Base-by-base conservation (phyloP, 305 asterid genomes). In the Euphrasia arctica region DNA sequence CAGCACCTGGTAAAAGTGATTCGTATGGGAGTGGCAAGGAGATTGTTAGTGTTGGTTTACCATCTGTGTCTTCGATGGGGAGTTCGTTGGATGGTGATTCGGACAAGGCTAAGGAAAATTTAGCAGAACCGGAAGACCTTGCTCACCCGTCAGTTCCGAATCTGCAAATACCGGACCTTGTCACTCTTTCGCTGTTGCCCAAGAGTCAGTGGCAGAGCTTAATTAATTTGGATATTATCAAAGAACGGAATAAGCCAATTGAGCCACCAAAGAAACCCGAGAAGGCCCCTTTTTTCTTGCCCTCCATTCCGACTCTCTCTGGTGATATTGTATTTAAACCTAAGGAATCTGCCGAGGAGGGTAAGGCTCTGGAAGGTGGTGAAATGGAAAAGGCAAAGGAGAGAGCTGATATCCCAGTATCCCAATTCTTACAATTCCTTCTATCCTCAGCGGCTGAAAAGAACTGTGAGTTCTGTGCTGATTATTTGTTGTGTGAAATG, bases 201-300 rank as follows among this genome's bases (percentile, higher is more conserved):
- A 89, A 87, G 85, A 84, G 91, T 69, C 96, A 89, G 81, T 92
- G 98, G 98, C 98, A 92, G 73, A 85, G 97, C 83, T 79, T 92
- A 88, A 71, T 89, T 82, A 92, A 89, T 77, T 82, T 92, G 73
- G 98, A 92, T 77, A 78, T 89, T 64, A 92, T 92, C 70, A 92
- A 85, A 76, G 93, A 80, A 50, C 78, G 98, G 74, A 92, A 92
- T 79, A 89, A 92, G 79, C 98, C 97, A 14, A 81, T 92, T 57
- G 97, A 92, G 75, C 96, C 98, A 55, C 97, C 97, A 8, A 92
- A 92, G 70, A 92, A 92, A 76, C 97, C 98, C n/a, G 98, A 92
- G 68, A 89, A 80, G 80, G 91, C 96, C 39, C 98, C 98, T 22
- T 89, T 89, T 72, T 92, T 89, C 85, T 77, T 87, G 71, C 98